Base-by-base conservation (phyloP, 345 rosid genomes). In the Populus davidiana region DNA sequence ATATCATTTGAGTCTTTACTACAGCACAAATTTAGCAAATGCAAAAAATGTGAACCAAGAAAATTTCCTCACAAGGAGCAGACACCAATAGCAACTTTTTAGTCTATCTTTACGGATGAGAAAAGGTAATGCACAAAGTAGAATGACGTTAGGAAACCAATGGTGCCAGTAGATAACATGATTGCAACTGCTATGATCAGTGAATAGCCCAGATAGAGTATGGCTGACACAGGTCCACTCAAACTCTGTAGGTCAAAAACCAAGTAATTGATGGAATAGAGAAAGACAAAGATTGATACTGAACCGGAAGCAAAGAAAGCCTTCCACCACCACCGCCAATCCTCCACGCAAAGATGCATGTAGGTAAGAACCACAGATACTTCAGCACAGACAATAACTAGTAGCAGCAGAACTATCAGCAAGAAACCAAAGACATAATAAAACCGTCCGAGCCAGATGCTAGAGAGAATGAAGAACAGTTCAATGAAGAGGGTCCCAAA, bases 281-380 rank as follows among this genome's bases (percentile, higher is more conserved):
- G 82, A 75, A 90, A 92, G 29, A 92, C 93, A n/a, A 90, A 92
- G 74, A 92, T 84, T 6, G 97, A 85, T 9, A 92, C 97, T 49
- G 94, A 92, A 56, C 97, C 97, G 8, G 94, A 90, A 21, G 97
- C 97, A 43, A 75, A 92, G 89, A 92, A 92, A 5, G 97, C 89
- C 84, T 90, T 92, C 97, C 97, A 92, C 97, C 94, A 90, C 97
- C 97, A 92, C 71, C 84, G 88, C 97, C 97, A 92, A 67, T 92
- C 97, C 83, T 92, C 97, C 17, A 89, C 97, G 18, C 94, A 92
- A 35, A 92, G 97, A 75, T 90, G 97, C 94, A 92, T 92, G 80
- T 90, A 92, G 31, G 94, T 92, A 29, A 92, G 88, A 47, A 92
- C 94, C 77, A 92, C 93, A 7, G 97, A 90, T 11, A 90, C 93